Evolutionary conservation across 768 basidiomycete species (phyloP).

Genomic region (Myochromella boudieri): DNA sequence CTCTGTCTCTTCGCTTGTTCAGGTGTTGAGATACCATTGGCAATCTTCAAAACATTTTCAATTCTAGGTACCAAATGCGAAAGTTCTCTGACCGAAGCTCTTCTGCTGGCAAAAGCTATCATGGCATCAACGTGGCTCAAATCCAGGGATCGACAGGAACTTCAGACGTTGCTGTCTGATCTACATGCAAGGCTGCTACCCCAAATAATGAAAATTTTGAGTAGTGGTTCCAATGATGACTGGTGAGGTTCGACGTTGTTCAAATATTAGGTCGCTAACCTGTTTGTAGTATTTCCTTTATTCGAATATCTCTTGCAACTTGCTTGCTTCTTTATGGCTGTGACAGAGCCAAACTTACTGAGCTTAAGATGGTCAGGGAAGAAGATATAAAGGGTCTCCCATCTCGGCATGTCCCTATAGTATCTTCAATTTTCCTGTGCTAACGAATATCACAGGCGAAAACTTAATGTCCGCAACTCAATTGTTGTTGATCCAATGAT

Average conservation of each 20-base stretch:
- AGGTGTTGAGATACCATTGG: conserved; percentile 60
- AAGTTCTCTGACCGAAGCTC: conserved; percentile 42
- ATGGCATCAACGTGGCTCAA: conserved; percentile 62
- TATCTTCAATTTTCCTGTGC: conserved; percentile 1
- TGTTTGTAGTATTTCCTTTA: conserved; percentile 38
- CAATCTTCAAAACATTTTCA: conserved; percentile 49
- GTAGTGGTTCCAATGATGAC: conserved; percentile 26
- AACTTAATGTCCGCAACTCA: conserved; percentile 38
- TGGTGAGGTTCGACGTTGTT: conserved; percentile 30
- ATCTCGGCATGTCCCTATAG: conserved; percentile 45
- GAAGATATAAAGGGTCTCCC: conserved; percentile 51
- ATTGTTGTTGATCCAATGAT: conserved; percentile 57
- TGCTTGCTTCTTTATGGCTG: conserved; percentile 71
- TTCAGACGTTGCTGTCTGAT: conserved; percentile 49
- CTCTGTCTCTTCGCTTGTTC: conserved; percentile 61
- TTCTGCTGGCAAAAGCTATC: conserved; percentile 52
- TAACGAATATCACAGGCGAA: conserved; percentile 40
- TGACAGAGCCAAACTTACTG: conserved; percentile 46
- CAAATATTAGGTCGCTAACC: not conserved
- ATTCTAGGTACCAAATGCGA: conserved; percentile 36
- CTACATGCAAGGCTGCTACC: conserved; percentile 45
- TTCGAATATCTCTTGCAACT: conserved; percentile 59
- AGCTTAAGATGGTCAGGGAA: conserved; percentile 45
- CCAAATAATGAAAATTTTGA: conserved; percentile 37
- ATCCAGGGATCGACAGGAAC: conserved; percentile 56